These are phyloP conservation scores for Mallotus repandus DNA, from an alignment of 441 rosid species.

Conservation along the genomic window DNA sequence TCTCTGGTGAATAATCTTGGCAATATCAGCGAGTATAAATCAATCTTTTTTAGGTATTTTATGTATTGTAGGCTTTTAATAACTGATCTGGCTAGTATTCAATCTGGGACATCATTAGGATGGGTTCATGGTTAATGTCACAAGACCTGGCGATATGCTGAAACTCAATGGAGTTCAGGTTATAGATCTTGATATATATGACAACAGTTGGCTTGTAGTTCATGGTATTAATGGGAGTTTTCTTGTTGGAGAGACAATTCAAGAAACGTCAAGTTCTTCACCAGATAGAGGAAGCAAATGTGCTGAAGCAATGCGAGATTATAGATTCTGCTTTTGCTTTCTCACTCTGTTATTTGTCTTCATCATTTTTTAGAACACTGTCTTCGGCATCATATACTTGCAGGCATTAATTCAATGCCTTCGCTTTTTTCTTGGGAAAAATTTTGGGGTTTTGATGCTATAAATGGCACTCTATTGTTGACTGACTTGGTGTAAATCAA, in stretches of 20 bases:
- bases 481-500: neutral
- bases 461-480: neutral
- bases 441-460: neutral
- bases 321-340: slow-evolving; percentile 1
- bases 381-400: too few species aligned
- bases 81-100: slow-evolving; percentile 22
- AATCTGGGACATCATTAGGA: slow-evolving; percentile 20
- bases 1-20: slow-evolving; percentile 3
- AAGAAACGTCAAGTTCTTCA: neutral
- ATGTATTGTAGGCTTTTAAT: slow-evolving; percentile 33
- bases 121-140: slow-evolving; percentile 28
- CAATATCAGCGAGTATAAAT: slow-evolving; percentile 14
- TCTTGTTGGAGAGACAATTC: neutral
- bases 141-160: neutral
- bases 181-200: slow-evolving; percentile 18
- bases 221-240: slow-evolving; percentile 36
- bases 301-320: too few species aligned
- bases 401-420: neutral
- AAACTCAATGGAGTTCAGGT: slow-evolving; percentile 30
- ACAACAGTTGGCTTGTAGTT: slow-evolving; percentile 31
- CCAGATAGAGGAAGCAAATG: neutral
- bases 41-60: slow-evolving; percentile 34
- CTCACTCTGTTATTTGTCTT: slow-evolving; percentile 9
- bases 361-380: neutral
- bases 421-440: neutral